Evolutionary conservation across 1,284 basidiomycete genomes (phyloP), one percentile per base, ranked within the genome.

Genomic region (Mycosarcoma mackinlayi): DNA sequence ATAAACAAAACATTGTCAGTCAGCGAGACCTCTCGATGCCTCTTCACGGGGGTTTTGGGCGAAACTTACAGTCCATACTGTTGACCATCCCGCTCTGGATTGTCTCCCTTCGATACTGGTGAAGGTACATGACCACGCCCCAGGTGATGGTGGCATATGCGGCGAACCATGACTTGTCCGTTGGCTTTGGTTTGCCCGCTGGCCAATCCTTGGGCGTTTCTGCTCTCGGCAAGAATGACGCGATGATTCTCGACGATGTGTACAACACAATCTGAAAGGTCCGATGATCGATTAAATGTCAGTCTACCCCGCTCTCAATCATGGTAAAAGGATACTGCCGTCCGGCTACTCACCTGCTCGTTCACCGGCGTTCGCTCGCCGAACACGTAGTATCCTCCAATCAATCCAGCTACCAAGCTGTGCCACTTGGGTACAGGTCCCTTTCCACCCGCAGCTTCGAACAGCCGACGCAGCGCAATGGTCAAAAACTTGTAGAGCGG

Each of bases 51-150:
- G 9, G 18, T 23, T 7, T 8, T 21, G 8, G 28, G 31, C 3
- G 8, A 19, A 14, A 79, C 79, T 63, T 56, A 81, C 79, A 82
- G 57, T 82, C 79, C 84, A 87, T 87, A 48, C 82, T 84, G 70
- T 84, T 86, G 44, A 85, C 84, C 91, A 97, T 92, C 49, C 95
- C 94, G 5, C 92, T 91, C 82, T 98, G 93, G 61, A 98, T 88
- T 13, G 89, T 90, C 84, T 97, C 89, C 41, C 92, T 88, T 28
- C 89, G 86, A 83, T 95, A 87, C 76, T 89, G 87, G 87, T 95
- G 98, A 65, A 96, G 86, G 88, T 91, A 98, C 95, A 98, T 98
- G 44, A 96, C 93, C n/a, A 89, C 86, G 34, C 93, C 95, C 95
- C 95, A 98, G 33, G 90, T 88, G 28, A 97, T 73, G 0, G 94